Evolutionary conservation across 192 early-diverging fungal genomes (phyloP), one percentile per base, ranked within the genome.

Genomic region (Tieghemiomyces parasiticus): DNA sequence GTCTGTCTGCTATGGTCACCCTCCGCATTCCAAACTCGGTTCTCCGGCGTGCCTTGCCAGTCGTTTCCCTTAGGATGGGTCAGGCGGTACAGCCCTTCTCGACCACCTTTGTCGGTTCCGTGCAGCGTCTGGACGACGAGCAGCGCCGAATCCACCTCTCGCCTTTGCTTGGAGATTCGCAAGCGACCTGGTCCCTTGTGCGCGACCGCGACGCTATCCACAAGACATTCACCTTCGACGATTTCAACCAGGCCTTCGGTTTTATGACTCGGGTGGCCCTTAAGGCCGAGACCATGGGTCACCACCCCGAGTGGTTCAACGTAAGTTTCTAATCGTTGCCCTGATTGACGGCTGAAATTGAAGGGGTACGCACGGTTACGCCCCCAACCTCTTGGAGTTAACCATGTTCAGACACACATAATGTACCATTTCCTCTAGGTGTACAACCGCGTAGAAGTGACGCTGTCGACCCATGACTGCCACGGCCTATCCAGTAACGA

Each of bases 261-360:
- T 98, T 98, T 72, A 98, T 98, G 95, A 80, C 90, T 12, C 69
- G 83, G 14, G 87, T 95, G 8, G 95, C 92, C 33, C 74, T 93
- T 35, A 73, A 74, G 34, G 92, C 92, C 34, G 95, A 98, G 48
- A 92, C 90, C 69, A 77, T 81, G 67, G 88, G 93, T 62, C 95
- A 98, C 70, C 95, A 98, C 62, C 95, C 95, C 25, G 95, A 95
- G 68, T 90, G 88, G 88, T 88, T 88, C 66, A 90, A 90, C 66
- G 82, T 84, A 74, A 60, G 72, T 67, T 14, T n/a, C n/a, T n/a
- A n/a, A n/a, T n/a, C n/a, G n/a, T n/a, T n/a, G n/a, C n/a, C n/a
- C n/a, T n/a, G n/a, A n/a, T n/a, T n/a, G n/a, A n/a, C n/a, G n/a
- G n/a, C n/a, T n/a, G n/a, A n/a, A n/a, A n/a, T n/a, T n/a, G n/a